Evolutionary conservation across 441 rosid genomes (phyloP).

Genomic region (Corymbia calophylla): DNA sequence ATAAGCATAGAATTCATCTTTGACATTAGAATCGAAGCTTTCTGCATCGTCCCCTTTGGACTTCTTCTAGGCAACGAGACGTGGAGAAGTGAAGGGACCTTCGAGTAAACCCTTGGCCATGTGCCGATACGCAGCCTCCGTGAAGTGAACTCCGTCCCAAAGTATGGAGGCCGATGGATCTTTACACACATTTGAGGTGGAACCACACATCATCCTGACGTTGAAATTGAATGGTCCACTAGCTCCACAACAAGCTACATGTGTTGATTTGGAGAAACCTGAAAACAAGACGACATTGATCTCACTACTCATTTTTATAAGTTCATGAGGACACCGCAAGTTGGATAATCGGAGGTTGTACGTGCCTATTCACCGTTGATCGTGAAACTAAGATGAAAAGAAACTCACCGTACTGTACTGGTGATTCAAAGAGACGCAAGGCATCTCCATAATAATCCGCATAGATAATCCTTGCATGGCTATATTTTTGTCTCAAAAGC

Average conservation of each 20-base stretch:
- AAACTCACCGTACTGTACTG: slow-evolving; percentile 40
- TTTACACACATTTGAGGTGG: slow-evolving; percentile 15
- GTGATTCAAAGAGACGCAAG: slow-evolving; percentile 34
- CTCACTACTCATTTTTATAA: background rate
- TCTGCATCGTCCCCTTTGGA: background rate
- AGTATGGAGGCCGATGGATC: slow-evolving; percentile 37
- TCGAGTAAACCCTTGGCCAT: slow-evolving; percentile 16
- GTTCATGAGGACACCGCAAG: background rate
- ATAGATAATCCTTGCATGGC: slow-evolving; percentile 46
- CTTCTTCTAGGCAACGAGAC: slow-evolving; percentile 7
- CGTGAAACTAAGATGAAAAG: background rate
- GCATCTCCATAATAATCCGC: slow-evolving; percentile 68
- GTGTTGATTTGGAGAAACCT: background rate
- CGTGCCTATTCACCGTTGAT: background rate
- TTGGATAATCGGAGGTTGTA: background rate
- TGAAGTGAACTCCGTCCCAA: slow-evolving; percentile 78
- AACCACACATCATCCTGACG: background rate
- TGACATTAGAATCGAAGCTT: background rate
- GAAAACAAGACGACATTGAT: background rate
- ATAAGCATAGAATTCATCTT: background rate
- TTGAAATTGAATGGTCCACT: background rate
- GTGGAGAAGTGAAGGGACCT: slow-evolving; percentile 36
- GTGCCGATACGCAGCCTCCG: slow-evolving; percentile 31
- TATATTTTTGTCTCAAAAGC: slow-evolving; percentile 9
- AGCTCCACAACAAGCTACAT: background rate